A percentile compares a stretch with the other conserved stretches of the same genome.
These are phyloP conservation scores for Lobulomyces angularis DNA, from an alignment of 192 early-diverging fungal species.

Conservation along the genomic window DNA sequence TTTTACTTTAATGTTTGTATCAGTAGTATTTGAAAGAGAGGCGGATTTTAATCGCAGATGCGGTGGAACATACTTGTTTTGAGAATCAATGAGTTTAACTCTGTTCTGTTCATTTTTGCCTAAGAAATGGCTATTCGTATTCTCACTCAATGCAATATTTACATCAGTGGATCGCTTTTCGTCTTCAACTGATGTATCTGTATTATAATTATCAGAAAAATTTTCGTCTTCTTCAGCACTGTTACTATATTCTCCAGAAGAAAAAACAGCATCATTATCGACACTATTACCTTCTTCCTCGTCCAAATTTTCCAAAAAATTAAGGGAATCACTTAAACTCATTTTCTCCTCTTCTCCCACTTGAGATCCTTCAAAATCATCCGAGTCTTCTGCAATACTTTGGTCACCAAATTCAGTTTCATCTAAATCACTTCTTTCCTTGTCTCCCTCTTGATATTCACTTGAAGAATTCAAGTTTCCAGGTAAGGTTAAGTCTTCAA, in stretches of 20 bases:
- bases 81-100: conserved; percentile 4
- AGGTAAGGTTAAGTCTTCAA: not conserved
- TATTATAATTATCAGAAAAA: conserved; percentile 20
- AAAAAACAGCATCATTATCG: conserved; percentile 12
- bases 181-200: conserved; percentile 3
- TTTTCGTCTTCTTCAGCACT: conserved; percentile 5
- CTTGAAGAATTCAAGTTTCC: not conserved
- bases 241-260: conserved; percentile 9
- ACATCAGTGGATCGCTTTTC: not conserved
- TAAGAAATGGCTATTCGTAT: not conserved
- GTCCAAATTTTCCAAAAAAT: conserved; percentile 6
- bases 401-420: not conserved
- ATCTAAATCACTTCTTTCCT: conserved; percentile 2
- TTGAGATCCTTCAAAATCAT: not conserved
- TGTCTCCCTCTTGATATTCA: conserved; percentile 3
- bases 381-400: not conserved
- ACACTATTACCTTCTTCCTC: conserved; percentile 7
- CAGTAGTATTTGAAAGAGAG: conserved; percentile 30
- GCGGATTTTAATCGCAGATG: conserved; percentile 54
- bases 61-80: conserved; percentile 77
- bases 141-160: conserved; percentile 3
- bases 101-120: not conserved
- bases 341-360: conserved; percentile 1
- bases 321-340: too few species aligned
- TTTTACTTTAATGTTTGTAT: conserved; percentile 64